Conservation (phyloP, 1,284 basidiomycete genomes). For the Sutorius eximius region DNA sequence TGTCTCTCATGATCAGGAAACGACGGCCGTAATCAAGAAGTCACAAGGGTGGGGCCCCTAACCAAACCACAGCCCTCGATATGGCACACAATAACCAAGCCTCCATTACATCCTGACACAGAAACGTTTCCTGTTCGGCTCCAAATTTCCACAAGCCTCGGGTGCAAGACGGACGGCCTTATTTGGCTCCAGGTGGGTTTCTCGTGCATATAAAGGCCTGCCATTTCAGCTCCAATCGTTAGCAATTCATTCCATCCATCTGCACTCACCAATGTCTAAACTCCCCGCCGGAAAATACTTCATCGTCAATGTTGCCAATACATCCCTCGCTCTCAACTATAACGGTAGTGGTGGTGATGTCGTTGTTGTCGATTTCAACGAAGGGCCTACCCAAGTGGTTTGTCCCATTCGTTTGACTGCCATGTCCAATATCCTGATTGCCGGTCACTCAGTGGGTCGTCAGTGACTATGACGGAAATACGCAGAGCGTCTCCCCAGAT, state of each 20-base stretch:
- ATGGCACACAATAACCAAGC: too few relatives aligned
- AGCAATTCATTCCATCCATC: neutral
- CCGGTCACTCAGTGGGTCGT: neutral
- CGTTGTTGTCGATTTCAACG: neutral
- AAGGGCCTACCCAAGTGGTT: neutral
- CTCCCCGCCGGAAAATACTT: neutral
- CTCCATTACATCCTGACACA: too few relatives aligned
- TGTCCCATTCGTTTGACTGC: neutral
- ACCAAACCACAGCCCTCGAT: too few relatives aligned
- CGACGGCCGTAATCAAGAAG: too few relatives aligned
- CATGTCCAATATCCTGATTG: neutral
- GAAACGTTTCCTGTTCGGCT: too few relatives aligned
- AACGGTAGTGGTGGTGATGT: neutral
- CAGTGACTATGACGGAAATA: neutral
- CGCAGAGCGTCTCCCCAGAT: neutral
- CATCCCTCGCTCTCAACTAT: neutral
- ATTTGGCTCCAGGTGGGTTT: too few relatives aligned
- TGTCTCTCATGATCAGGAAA: too few relatives aligned
- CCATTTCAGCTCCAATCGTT: too few relatives aligned
- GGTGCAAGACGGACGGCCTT: too few relatives aligned
- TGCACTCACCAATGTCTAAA: neutral
- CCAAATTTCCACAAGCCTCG: too few relatives aligned
- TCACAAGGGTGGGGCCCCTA: too few relatives aligned
- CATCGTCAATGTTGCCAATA: neutral
- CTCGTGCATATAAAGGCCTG: too few relatives aligned